Evolutionary conservation across 2,329 filamentous ascomycete species (phyloP).

Genomic region (Plectosphaerella cucumerina): DNA sequence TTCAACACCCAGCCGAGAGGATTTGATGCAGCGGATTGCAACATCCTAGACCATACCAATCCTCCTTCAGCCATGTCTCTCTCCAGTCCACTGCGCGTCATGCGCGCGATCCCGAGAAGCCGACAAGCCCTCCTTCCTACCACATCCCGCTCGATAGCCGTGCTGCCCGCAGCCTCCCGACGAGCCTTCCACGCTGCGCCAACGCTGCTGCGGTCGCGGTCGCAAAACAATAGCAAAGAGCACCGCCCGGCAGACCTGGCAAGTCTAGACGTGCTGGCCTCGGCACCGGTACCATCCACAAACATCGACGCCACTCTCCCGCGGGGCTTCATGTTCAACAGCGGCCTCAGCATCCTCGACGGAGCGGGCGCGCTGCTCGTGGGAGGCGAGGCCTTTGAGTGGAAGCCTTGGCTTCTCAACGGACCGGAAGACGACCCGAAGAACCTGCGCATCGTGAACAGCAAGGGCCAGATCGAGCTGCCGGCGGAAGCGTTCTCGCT

Average conservation of each 20-base stretch:
- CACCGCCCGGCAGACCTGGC: conserved; percentile 56
- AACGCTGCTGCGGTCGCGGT: conserved; percentile 10
- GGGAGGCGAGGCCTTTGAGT: conserved; percentile 81
- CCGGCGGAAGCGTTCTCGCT: conserved; percentile 67
- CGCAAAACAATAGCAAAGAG: conserved; percentile 3
- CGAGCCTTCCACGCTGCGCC: conserved; percentile 14
- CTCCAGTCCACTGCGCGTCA: not conserved
- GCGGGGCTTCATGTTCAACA: conserved; percentile 85
- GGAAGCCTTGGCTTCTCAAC: conserved; percentile 72
- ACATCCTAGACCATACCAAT: not conserved
- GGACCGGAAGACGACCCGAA: conserved; percentile 19
- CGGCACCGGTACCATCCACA: conserved; percentile 72
- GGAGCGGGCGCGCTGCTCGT: conserved; percentile 74
- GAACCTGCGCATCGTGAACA: conserved; percentile 56
- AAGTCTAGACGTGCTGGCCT: conserved; percentile 73
- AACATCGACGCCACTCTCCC: conserved; percentile 76
- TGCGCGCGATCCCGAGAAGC: conserved; percentile 1
- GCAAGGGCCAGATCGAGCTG: conserved; percentile 78
- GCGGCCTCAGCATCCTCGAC: conserved; percentile 65
- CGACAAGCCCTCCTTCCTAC: not conserved
- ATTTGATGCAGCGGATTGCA: too few relatives aligned
- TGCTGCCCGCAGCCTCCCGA: not conserved
- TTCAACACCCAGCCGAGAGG: too few relatives aligned
- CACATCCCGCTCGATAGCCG: not conserved
- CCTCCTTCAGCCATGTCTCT: not conserved